A percentile compares a stretch with the other conserved stretches of the same genome.
Conservation (phyloP, 2,329 filamentous ascomycete species). For the Ascochyta fabae region DNA sequence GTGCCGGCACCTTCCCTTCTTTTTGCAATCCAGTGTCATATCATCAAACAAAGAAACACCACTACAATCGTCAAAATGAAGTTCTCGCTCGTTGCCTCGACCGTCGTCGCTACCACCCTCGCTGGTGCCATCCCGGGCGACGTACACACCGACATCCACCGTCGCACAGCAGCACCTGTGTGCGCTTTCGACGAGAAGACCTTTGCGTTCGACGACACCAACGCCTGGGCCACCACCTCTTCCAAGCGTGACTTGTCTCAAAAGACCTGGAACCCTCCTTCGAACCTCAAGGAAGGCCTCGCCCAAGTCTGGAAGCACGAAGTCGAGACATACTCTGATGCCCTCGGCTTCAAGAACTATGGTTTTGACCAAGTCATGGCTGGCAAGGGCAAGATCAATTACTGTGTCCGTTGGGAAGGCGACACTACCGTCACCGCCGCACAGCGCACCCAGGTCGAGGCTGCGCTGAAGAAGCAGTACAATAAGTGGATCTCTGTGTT, state of each 20-base stretch:
- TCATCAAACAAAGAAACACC: neutral
- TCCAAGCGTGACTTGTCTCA: conserved; percentile 27
- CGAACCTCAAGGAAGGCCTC: conserved; percentile 31
- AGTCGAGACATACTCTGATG: conserved; percentile 28
- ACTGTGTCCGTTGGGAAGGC: conserved; percentile 57
- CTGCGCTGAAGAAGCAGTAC: conserved; percentile 46
- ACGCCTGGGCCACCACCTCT: conserved; percentile 20
- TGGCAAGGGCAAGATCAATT: conserved; percentile 47
- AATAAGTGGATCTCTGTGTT: conserved; percentile 54
- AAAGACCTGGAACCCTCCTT: conserved; percentile 35
- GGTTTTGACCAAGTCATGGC: conserved; percentile 41
- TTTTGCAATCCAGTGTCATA: neutral
- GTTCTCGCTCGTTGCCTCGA: conserved; percentile 26
- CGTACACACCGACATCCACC: conserved; percentile 18
- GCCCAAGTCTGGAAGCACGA: conserved; percentile 37
- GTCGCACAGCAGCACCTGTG: conserved; percentile 21
- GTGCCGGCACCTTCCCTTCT: conserved; percentile 15
- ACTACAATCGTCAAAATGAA: conserved; percentile 21
- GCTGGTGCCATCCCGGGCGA: conserved; percentile 22
- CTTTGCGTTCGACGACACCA: conserved; percentile 19
- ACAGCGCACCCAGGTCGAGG: conserved; percentile 49
- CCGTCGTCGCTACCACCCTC: conserved; percentile 20
- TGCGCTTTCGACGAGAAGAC: conserved; percentile 26
- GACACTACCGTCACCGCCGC: conserved; percentile 46
- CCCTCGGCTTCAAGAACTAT: conserved; percentile 40